Evolutionary conservation across 345 rosid species (phyloP), one percentile per base, ranked within the genome.

Genomic region (Rhizophora apiculata): DNA sequence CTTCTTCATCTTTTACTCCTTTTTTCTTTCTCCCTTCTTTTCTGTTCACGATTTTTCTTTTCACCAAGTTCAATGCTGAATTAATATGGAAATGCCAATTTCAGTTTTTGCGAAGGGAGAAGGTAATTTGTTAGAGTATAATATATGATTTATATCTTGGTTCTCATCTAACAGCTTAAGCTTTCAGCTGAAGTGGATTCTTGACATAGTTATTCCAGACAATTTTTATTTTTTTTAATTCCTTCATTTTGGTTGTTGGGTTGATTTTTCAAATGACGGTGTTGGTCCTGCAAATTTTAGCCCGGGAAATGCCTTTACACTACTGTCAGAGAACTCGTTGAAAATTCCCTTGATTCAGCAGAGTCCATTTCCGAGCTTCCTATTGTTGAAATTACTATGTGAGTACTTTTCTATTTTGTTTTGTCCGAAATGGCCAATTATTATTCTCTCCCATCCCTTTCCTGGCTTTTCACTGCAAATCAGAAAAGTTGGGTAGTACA

Each of bases 361-460:
- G 96, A 94, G 85, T 89, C 98, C 20, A 86, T 91, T 68, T 89
- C 97, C 1, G 93, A 91, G 84, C 96, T 91, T 57, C 98, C 97
- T 48, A 86, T 85, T 16, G 82, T 91, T 63, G 97, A 94, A 78
- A 82, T 91, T 55, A 89, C 96, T 27, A 88, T 91, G 98, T 91
- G 70, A 76, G 93, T 72, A 32, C 18, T 21, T 24, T 46, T 34
- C 9, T 43, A 6, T 58, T 3, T 37, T 57, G 1, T 55, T 55
- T 15, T 55, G 18, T 55, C 16, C 60, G 24, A 7, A 22, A 22
- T 22, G 22, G 16, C 60, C 10, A 9, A 9, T 55, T 22, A 43
- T 43, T 11, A 13, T 43, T 3, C 15, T 39, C 46, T 9, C 1
- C 46, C 15, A 10, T 3, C 13, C 16, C 46, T 3, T 0, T 39